Evolutionary conservation across 108 stramenopile genomes (phyloP), one percentile per base, ranked within the genome.

Genomic region (Fistulifera solaris): DNA sequence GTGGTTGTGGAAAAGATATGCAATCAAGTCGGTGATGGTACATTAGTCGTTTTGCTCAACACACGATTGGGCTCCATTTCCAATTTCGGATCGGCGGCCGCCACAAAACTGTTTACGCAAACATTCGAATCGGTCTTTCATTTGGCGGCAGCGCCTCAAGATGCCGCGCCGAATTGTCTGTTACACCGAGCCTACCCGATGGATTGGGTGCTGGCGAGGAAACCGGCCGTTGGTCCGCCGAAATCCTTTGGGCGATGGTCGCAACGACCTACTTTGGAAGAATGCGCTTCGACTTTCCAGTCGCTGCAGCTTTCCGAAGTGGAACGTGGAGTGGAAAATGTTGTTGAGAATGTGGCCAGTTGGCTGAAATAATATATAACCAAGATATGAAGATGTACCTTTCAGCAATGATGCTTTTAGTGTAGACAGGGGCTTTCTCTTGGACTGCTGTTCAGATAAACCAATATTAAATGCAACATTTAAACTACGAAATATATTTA

Each of bases 1-100:
- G 58, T 83, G 16, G 68, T 68, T 8, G 67, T 89, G 48, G 83
- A 85, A 65, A 65, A 68, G 47, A 77, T 89, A 39, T 89, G 84
- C 58, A 50, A 66, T 15, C 66, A 76, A 21, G 76, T 71, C 11
- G 88, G 84, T 22, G 67, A 71, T 66, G 88, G 73, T 56, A 89
- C 88, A 0, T 66, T 81, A 41, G 75, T 89, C n/a, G 59, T 89
- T n/a, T 60, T 85, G 15, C 59, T 89, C 17, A 89, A 89, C 66
- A 84, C 88, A 23, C 67, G 88, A 25, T 58, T 85, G 18, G 69
- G 66, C 23, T 63, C 65, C 31, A 49, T 79, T 21, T 57, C 66
- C 12, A 81, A 81, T 27, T 84, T 76, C 66, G 71, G 73, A 19
- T 77, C 76, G 19, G 58, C 70, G 8, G 67, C 57, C 16, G 72